A percentile compares a stretch with the other conserved stretches of the same genome.
Conservation (phyloP, 345 rosid genomes). For the Linum lewisii region DNA sequence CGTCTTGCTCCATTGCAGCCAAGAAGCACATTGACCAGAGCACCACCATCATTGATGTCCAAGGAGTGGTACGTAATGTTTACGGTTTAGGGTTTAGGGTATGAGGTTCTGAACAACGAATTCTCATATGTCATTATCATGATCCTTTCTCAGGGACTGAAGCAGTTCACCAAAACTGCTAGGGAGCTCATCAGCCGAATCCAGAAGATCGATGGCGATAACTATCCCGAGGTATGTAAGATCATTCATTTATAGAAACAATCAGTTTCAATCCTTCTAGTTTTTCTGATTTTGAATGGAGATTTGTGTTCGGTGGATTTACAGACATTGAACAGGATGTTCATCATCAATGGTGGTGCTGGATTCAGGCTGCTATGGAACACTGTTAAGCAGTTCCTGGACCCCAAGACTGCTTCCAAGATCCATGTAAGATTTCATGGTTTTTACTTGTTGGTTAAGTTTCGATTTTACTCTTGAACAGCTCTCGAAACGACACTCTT, state of each 20-base stretch:
- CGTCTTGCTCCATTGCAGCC: conserved; percentile 68
- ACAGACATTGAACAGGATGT: conserved; percentile 87
- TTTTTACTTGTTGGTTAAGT: neutral
- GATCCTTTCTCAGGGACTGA: conserved; percentile 54
- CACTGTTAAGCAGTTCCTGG: conserved; percentile 65
- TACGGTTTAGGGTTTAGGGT: neutral
- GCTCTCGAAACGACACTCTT: neutral
- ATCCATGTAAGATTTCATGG: conserved; percentile 48
- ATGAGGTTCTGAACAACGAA: neutral
- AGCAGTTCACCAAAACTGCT: conserved; percentile 72
- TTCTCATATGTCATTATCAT: neutral
- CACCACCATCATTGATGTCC: conserved; percentile 86
- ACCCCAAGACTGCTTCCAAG: conserved; percentile 82
- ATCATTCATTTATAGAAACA: too few species aligned
- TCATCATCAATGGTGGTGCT: conserved; percentile 88
- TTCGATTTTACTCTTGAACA: neutral
- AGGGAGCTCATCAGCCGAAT: conserved; percentile 65
- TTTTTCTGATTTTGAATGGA: conserved; percentile 16
- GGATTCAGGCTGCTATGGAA: conserved; percentile 92
- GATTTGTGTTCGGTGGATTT: conserved; percentile 3
- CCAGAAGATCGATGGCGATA: conserved; percentile 75
- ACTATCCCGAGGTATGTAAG: conserved; percentile 74
- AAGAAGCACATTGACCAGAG: conserved; percentile 78
- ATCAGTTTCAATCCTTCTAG: neutral
- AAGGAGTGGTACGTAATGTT: conserved; percentile 70